phyloP scores from a whole-genome alignment of 768 basidiomycete species.

The Chalciporus sphaerocephalus region DNA sequence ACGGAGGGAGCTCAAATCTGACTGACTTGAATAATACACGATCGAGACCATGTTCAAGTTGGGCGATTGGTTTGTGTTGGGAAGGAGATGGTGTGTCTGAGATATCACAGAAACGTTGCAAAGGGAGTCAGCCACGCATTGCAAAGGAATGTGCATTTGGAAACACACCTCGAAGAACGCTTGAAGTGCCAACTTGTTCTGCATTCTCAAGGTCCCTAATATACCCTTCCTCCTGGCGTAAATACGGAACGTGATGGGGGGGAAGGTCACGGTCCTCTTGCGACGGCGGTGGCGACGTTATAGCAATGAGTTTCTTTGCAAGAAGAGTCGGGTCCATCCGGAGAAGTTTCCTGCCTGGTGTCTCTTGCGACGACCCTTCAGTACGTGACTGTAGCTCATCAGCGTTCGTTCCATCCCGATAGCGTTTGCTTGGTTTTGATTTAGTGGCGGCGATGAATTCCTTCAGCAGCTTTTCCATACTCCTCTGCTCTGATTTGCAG shows the following conservation, averaged over 20 bases:
- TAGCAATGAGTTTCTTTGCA: constrained; percentile 3
- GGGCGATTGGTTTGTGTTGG: constrained; percentile 53
- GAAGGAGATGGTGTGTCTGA: constrained; percentile 44
- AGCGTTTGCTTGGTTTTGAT: too few species aligned
- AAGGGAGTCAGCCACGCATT: too few species aligned
- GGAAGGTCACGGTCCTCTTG: constrained; percentile 16
- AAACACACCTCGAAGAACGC: constrained; percentile 18
- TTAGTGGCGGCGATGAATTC: too few species aligned
- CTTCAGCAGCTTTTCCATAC: too few species aligned
- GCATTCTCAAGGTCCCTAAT: constrained; percentile 6
- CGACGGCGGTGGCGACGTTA: neutral
- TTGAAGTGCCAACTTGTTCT: neutral
- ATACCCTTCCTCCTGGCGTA: constrained; percentile 27
- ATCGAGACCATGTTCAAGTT: constrained; percentile 61
- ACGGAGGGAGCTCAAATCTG: neutral
- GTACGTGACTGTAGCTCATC: too few species aligned
- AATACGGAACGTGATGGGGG: constrained; percentile 21
- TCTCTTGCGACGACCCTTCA: too few species aligned
- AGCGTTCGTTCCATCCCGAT: too few species aligned
- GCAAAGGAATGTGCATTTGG: neutral
- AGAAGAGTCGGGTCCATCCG: neutral
- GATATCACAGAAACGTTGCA: too few species aligned
- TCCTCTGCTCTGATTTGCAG: too few species aligned
- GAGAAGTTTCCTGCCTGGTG: constrained; percentile 5
- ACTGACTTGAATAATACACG: constrained; percentile 74